Percentiles rank a stretch among this genome's conserved stretches.
Evolutionary conservation across 202 grass and related monocot species (phyloP).

Genomic region (Setaria viridis): DNA sequence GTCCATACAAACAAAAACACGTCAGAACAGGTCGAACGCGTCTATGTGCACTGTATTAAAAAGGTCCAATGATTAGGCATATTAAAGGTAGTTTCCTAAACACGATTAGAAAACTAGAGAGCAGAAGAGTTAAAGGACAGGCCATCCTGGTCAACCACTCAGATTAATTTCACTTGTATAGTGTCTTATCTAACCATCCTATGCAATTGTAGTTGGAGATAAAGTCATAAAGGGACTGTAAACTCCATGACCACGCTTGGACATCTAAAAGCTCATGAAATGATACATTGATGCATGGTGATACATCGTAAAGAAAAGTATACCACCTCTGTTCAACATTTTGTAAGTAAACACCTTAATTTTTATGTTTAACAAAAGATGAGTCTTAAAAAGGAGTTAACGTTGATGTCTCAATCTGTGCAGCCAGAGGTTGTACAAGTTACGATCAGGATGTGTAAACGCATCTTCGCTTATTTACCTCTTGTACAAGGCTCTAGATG

Average conservation of each 20-base stretch:
- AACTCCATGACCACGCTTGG: not conserved
- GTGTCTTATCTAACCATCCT: no score
- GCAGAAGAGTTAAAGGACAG: not conserved
- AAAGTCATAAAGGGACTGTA: not conserved
- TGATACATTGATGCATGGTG: no score
- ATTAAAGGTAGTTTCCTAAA: constrained; percentile 9
- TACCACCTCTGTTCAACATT: no score
- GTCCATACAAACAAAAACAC: constrained; percentile 12
- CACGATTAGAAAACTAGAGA: not conserved
- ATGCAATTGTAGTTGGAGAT: not conserved
- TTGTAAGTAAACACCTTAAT: no score
- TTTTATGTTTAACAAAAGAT: no score
- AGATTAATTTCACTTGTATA: not conserved
- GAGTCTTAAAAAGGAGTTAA: not conserved
- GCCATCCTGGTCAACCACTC: not conserved
- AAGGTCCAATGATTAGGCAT: constrained; percentile 25
- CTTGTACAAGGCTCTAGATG: not conserved
- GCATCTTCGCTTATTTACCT: not conserved
- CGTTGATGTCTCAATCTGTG: no score
- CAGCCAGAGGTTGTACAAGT: no score
- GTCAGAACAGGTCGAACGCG: not conserved
- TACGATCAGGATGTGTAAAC: not conserved
- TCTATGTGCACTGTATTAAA: not conserved
- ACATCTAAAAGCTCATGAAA: not conserved
- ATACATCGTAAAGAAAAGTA: no score